Conservation (phyloP, 768 basidiomycete genomes). For the Hemileccinum impolitum region DNA sequence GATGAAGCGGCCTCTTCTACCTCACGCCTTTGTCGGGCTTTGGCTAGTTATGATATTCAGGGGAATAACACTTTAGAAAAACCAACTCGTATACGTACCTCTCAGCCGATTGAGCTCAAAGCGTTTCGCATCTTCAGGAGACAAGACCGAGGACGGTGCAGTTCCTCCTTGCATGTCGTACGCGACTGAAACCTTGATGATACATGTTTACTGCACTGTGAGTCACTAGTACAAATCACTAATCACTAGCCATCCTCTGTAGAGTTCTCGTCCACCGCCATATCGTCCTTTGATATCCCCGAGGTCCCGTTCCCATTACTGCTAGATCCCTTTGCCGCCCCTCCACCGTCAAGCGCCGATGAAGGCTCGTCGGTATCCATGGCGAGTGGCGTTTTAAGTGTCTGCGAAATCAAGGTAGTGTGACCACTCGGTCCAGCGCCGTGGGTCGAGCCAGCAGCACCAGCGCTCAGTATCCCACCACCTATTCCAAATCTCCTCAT, state of each 20-base stretch:
- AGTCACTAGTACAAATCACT: too few relatives aligned
- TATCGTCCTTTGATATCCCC: constrained; percentile 24
- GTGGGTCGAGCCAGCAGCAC: constrained; percentile 51
- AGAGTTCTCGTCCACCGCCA: constrained; percentile 22
- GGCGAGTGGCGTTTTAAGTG: constrained; percentile 20
- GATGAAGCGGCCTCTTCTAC: constrained; percentile 54
- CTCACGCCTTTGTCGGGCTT: constrained; percentile 66
- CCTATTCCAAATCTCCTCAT: constrained; percentile 60
- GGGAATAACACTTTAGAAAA: background rate
- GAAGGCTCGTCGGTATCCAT: constrained; percentile 35
- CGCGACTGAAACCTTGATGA: constrained; percentile 12
- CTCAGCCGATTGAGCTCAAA: constrained; percentile 78
- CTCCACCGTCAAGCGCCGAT: constrained; percentile 19
- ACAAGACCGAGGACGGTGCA: constrained; percentile 30
- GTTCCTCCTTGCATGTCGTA: too few relatives aligned
- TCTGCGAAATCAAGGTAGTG: constrained; percentile 40
- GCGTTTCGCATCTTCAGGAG: constrained; percentile 66
- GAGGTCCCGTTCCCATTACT: constrained; percentile 15
- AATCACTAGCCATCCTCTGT: constrained; percentile 7
- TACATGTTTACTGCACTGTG: constrained; percentile 9
- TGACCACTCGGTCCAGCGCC: constrained; percentile 77
- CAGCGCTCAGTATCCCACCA: constrained; percentile 69
- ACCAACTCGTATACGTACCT: constrained; percentile 40
- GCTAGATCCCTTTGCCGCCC: constrained; percentile 11
- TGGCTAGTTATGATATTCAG: constrained; percentile 45